A percentile compares a stretch with the other conserved stretches of the same genome.
Evolutionary conservation across 495 filamentous ascomycete genomes (phyloP).

Genomic region (Emericellopsis terricola): DNA sequence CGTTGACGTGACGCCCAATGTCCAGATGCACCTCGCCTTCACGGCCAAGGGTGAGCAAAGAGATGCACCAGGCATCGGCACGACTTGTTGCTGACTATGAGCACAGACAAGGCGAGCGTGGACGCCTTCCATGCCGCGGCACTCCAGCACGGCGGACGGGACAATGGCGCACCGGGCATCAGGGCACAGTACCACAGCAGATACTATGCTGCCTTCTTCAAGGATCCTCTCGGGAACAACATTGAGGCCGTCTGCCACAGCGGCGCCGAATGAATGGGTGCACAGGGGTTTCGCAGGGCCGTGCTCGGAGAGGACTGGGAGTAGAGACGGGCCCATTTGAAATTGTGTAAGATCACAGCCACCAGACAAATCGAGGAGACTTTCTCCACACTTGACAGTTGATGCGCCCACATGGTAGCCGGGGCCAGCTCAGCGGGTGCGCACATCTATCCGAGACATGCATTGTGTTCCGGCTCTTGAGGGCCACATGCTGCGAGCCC

Average conservation of each 20-base stretch:
- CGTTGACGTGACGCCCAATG: conserved; percentile 2
- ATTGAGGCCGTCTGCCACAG: conserved; percentile 20
- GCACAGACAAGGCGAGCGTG: conserved; percentile 16
- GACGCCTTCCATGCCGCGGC: conserved; percentile 22
- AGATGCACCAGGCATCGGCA: background rate
- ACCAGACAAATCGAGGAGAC: no score
- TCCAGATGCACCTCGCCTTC: conserved; percentile 10
- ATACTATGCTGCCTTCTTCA: conserved; percentile 23
- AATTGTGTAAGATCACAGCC: no score
- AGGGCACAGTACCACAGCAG: conserved; percentile 16
- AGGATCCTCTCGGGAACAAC: conserved; percentile 25
- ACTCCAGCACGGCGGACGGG: conserved; percentile 17
- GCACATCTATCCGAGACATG: no score
- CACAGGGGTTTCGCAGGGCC: no score
- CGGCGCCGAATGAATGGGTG: no score
- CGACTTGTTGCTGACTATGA: background rate
- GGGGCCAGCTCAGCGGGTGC: no score
- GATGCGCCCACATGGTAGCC: no score
- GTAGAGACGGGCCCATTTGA: no score
- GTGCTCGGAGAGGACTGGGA: no score
- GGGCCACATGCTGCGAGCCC: no score
- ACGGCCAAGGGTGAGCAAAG: conserved; percentile 5
- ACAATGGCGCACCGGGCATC: conserved; percentile 21
- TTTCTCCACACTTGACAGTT: no score
- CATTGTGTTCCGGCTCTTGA: no score